Evolutionary conservation across 2,329 filamentous ascomycete genomes (phyloP).

Genomic region (Diaporthe helianthi): DNA sequence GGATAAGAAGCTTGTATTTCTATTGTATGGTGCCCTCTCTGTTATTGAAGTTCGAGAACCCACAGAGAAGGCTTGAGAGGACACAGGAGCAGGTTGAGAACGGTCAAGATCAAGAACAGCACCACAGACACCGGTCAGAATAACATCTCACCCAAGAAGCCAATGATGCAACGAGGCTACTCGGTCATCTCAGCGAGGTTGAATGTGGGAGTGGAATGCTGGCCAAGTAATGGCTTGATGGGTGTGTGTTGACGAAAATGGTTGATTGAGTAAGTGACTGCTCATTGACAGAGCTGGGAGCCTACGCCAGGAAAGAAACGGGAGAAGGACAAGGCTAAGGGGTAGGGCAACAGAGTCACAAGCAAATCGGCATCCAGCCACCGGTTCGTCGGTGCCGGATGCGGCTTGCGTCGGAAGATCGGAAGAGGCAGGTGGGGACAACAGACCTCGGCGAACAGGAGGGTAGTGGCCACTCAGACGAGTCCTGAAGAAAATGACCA

Average conservation of each 20-base stretch:
- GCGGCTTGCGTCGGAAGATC: conserved; percentile 19
- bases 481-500: conserved; percentile 23
- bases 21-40: neutral
- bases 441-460: neutral
- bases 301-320: no score
- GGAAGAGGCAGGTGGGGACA: conserved; percentile 15
- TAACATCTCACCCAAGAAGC: neutral
- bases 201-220: neutral
- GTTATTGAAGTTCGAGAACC: neutral
- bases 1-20: neutral
- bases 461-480: conserved; percentile 22
- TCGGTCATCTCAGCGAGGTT: neutral
- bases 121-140: neutral
- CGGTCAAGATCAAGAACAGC: neutral
- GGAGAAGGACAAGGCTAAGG: neutral
- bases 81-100: neutral
- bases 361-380: neutral
- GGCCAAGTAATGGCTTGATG: conserved; percentile 1
- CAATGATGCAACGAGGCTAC: neutral
- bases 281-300: neutral
- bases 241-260: neutral
- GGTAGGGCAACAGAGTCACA: conserved; percentile 2
- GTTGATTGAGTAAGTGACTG: neutral
- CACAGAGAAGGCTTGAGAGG: neutral
- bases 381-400: conserved; percentile 4